Base-by-base conservation (phyloP, 345 rosid species). In the Jatropha curcas region DNA sequence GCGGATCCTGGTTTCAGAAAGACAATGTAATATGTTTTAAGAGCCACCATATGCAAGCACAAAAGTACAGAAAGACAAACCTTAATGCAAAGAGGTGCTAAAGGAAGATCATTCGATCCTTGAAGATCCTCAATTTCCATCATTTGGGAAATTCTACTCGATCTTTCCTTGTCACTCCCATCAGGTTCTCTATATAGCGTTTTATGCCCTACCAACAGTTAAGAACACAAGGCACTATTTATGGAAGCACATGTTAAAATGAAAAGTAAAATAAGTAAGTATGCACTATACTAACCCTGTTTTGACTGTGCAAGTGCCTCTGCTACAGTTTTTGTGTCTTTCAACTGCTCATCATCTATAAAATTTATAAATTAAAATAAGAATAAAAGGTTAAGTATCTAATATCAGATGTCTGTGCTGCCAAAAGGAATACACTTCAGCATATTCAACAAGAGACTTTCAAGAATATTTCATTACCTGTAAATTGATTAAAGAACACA, bases 91-190 rank as follows among this genome's bases (percentile, higher is more conserved):
- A 92, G 93, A 10, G 85, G 91, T 53, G 98, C 92, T 37, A 87
- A 68, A 24, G 88, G 92, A 65, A 69, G 88, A 74, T 81, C 83
- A 25, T 80, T 82, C 70, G 91, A 82, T 72, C 84, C 84, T 80
- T 81, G 92, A 74, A 95, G 98, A 81, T 91, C 96, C 77, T 95
- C 98, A 82, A 94, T 87, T 80, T 82, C 91, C 67, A 89, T 83
- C 82, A 82, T 66, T 72, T 82, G 78, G n/a, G 91, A 79, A 59
- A 82, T 70, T 77, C 92, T 85, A 59, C 75, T 84, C 64, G 65
- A 75, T 73, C 84, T 81, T 80, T 86, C 84, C 80, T 67, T 84
- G 64, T 76, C 82, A 62, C 80, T 80, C 50, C 72, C 81, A 79
- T 82, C 83, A 68, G 79, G 75, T 78, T 82, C 92, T 67, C 77